These are phyloP conservation scores for Chenopodium quinoa DNA, from an alignment of 148 eudicot species.

Conservation along the genomic window DNA sequence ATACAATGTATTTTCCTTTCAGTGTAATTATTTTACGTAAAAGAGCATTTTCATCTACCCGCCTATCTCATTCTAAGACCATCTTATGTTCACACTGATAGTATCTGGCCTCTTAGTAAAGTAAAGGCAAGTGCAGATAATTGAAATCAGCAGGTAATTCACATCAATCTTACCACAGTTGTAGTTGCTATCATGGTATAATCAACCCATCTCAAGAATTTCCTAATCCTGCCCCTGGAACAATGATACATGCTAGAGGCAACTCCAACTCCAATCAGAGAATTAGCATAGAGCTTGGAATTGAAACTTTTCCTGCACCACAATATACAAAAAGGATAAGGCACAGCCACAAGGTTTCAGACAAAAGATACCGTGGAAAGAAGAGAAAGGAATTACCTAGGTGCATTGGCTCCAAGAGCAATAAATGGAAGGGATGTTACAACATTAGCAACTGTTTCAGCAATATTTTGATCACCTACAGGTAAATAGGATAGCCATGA, in stretches of 20 bases:
- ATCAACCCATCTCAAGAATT: conserved; percentile 87
- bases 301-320: conserved; percentile 74
- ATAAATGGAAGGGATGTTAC: conserved; percentile 94
- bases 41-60: too few relatives aligned
- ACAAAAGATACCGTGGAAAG: background rate
- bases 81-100: background rate
- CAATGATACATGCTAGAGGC: conserved; percentile 92
- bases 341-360: conserved; percentile 1
- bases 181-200: conserved; percentile 95
- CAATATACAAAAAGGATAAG: conserved; percentile 20
- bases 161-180: conserved; percentile 57
- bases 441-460: conserved; percentile 81
- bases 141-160: background rate
- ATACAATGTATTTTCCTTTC: too few relatives aligned
- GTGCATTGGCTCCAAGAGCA: conserved; percentile 81
- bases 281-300: conserved; percentile 87
- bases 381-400: conserved; percentile 49
- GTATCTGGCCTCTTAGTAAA: background rate
- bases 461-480: conserved; percentile 68
- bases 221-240: conserved; percentile 78
- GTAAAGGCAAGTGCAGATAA: background rate
- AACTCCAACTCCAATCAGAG: conserved; percentile 92
- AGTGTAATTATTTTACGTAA: too few relatives aligned
- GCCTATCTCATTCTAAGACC: too few relatives aligned
- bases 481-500: conserved; percentile 5